A percentile compares a stretch with the other conserved stretches of the same genome.
Evolutionary conservation across 1,284 basidiomycete genomes (phyloP).

Genomic region (Moesziomyces globuligerus): DNA sequence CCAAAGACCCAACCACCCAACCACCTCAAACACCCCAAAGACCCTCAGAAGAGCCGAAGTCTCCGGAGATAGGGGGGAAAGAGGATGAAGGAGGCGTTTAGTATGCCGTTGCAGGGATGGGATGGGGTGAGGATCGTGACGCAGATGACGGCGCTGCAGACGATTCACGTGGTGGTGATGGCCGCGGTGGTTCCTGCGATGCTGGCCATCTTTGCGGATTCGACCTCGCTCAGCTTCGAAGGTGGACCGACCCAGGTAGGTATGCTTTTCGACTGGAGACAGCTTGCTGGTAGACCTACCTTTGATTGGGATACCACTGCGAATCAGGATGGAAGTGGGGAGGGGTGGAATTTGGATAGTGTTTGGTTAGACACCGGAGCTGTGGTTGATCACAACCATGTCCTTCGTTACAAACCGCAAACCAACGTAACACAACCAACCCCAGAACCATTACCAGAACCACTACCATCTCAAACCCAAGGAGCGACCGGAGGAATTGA

Average conservation of each 20-base stretch:
- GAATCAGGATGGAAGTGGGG: background rate
- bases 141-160: slow-evolving; percentile 90
- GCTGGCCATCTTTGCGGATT: slow-evolving; percentile 78
- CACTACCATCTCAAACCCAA: slow-evolving; percentile 2
- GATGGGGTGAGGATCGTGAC: slow-evolving; percentile 33
- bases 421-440: too few species aligned
- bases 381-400: slow-evolving; percentile 20
- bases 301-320: slow-evolving; percentile 25
- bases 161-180: slow-evolving; percentile 88
- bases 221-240: slow-evolving; percentile 79
- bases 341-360: slow-evolving; percentile 29
- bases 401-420: slow-evolving; percentile 35
- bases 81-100: slow-evolving; percentile 46
- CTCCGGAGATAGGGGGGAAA: too few species aligned
- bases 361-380: slow-evolving; percentile 67
- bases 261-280: slow-evolving; percentile 97
- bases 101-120: slow-evolving; percentile 40
- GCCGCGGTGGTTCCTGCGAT: slow-evolving; percentile 84
- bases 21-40: too few species aligned
- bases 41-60: too few species aligned
- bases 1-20: too few species aligned
- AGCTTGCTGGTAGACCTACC: slow-evolving; percentile 74
- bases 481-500: background rate
- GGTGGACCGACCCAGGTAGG: slow-evolving; percentile 85
- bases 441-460: slow-evolving; percentile 9